Evolutionary conservation across 805 yeast species (phyloP), one percentile per base, ranked within the genome.

Genomic region (Candida schatavii): DNA sequence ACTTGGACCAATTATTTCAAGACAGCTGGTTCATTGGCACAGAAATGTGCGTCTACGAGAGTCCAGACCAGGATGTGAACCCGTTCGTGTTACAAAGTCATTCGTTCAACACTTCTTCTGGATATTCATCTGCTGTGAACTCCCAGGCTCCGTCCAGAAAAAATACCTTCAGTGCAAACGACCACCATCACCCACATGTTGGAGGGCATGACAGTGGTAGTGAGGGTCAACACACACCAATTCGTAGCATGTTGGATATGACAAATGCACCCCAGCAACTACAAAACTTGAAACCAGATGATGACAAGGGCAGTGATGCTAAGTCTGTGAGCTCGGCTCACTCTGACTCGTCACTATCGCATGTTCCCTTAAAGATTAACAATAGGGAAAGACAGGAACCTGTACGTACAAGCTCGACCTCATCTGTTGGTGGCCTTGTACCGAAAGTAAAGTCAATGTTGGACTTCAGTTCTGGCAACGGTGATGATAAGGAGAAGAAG

Each of bases 21-120:
- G 89, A 85, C 51, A 79, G 83, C 9, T 85, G 85, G 81, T 84
- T 85, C 55, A 63, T 61, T 22, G 49, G 62, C 3, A 64, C 83
- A 36, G 85, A 78, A 47, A 75, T 78, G 66, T 85, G 91, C 56
- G 49, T 76, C 14, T 73, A 73, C 49, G 86, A 80, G 54, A 61
- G 66, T 47, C 57, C 58, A 2, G 72, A 70, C 44, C 74, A 68
- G 50, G 46, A 42, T 2, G 66, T 68, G 6, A 54, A 62, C 40
- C 70, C 72, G 4, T 56, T 68, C 39, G 60, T 64, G 4, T 44
- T 51, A 34, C 61, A 22, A 27, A 22, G 14, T 4, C 29, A 21
- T 6, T 20, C 29, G 20, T 23, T 23, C 19, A 27, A 25, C 5
- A 13, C 62, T 6, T 59, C 56, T 3, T 50, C 57, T 9, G 62